Base-by-base conservation (phyloP, 2,329 filamentous ascomycete genomes). In the Trichoderma sp. region DNA sequence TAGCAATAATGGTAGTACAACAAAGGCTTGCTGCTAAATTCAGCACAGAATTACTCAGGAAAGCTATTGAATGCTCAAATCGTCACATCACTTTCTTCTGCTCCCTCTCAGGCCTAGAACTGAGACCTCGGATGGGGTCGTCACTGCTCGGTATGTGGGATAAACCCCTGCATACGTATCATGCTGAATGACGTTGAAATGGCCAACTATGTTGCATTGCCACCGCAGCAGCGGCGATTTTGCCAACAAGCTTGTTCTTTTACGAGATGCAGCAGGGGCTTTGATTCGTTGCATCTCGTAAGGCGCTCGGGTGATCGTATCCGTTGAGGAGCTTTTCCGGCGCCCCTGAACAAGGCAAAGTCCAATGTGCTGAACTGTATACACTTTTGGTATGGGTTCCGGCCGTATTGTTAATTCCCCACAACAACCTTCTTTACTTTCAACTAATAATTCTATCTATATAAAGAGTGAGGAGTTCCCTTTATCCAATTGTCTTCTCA, bases 251-350 rank as follows among this genome's bases (percentile, higher is more conserved):
- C 8, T 34, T 26, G 34, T 58, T 58, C 10, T 51, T 43, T 32
- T 66, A 58, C 64, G 39, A 58, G 64, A 51, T 59, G 39, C 34
- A 28, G 54, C 54, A 51, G 32, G 64, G 54, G 54, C 26, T 14
- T 30, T 18, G 54, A 59, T 18, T 51, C 52, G 64, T 21, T 26
- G 14, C 52, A 37, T 51, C 37, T 5, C 34, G 39, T 28, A 28
- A 51, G 51, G 37, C 58, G 28, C 39, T 59, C 64, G 64, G 64
- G 43, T 32, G 64, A 66, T 66, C 64, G 64, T 28, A 49, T 59
- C 64, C 64, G 54, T 59, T 21, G 14, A 10, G 59, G n/a, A 51
- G 21, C 28, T 30, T 26, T 59, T 21, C 51, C 34, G 30, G 32
- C n/a, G 34, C 34, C 30, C 64, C 39, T 66, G 64, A 51, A 21